phyloP scores from a whole-genome alignment of 176 grass and related monocot species.

The Saccharum officinarum region DNA sequence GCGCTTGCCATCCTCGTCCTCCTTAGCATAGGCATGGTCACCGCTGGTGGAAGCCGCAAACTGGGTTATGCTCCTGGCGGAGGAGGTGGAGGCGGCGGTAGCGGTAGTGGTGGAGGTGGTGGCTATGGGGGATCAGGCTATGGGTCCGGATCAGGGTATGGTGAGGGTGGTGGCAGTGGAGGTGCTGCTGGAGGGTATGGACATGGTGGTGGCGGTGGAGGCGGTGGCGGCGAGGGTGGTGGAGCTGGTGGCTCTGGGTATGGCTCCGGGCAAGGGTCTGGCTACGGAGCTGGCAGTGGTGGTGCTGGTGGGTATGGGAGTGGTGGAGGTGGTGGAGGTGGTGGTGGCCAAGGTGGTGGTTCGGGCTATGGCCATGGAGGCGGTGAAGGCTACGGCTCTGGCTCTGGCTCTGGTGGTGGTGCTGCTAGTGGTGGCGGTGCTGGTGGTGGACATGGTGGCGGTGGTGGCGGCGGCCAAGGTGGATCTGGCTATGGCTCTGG shows the following conservation, averaged over 20 bases:
- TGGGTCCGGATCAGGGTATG: conserved; percentile 26
- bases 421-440: not conserved
- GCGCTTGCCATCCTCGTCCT: conserved; percentile 45
- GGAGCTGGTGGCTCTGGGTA: not conserved
- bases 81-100: conserved; percentile 10
- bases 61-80: conserved; percentile 23
- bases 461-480: not conserved
- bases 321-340: not conserved
- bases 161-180: conserved; percentile 41
- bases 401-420: not conserved
- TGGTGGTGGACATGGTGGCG: not conserved
- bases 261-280: conserved; percentile 26
- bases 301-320: not conserved
- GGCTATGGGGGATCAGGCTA: conserved; percentile 20
- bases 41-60: conserved; percentile 13
- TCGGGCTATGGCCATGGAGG: not conserved
- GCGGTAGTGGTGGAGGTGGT: conserved; percentile 28
- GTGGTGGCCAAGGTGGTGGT: not conserved
- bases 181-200: conserved; percentile 5
- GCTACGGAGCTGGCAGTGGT: not conserved
- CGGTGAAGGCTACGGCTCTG: not conserved
- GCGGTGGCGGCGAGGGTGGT: not conserved
- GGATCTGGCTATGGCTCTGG: conserved; percentile 9
- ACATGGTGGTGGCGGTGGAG: not conserved
- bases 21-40: conserved; percentile 37